Conservation (phyloP, 192 early-diverging fungal species). For the Pecoramyces ruminantium region DNA sequence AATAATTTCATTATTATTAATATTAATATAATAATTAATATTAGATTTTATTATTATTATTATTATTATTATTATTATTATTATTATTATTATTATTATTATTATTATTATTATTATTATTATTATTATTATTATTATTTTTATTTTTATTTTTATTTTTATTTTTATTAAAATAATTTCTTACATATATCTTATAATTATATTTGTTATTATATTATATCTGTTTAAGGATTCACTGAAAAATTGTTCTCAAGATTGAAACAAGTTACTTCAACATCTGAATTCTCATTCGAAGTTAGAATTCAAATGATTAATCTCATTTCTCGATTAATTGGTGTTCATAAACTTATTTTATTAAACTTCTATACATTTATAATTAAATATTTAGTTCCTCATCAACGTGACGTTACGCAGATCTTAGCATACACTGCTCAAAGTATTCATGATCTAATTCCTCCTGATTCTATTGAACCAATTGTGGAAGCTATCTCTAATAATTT, state of each 20-base stretch:
- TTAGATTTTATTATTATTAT: too few relatives aligned
- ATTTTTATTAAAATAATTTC: too few relatives aligned
- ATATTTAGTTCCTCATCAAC: constrained; percentile 89
- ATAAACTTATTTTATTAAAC: constrained; percentile 77
- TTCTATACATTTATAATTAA: constrained; percentile 86
- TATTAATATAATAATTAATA: too few relatives aligned
- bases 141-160: too few relatives aligned
- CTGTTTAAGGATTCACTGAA: constrained; percentile 54
- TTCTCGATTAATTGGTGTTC: constrained; percentile 83
- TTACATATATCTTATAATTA: too few relatives aligned
- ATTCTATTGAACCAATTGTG: constrained; percentile 72
- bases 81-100: too few relatives aligned
- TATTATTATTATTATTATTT: too few relatives aligned
- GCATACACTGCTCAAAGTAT: constrained; percentile 79
- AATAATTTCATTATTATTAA: too few relatives aligned
- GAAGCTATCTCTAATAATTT: constrained; percentile 90
- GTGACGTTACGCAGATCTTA: constrained; percentile 82
- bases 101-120: too few relatives aligned
- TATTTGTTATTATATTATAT: too few relatives aligned
- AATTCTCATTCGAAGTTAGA: constrained; percentile 70
- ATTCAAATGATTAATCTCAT: constrained; percentile 86
- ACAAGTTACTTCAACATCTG: constrained; percentile 44
- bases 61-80: too few relatives aligned
- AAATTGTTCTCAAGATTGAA: constrained; percentile 75
- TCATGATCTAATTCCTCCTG: constrained; percentile 87